Conservation (phyloP, 345 rosid species). For the Punica granatum region DNA sequence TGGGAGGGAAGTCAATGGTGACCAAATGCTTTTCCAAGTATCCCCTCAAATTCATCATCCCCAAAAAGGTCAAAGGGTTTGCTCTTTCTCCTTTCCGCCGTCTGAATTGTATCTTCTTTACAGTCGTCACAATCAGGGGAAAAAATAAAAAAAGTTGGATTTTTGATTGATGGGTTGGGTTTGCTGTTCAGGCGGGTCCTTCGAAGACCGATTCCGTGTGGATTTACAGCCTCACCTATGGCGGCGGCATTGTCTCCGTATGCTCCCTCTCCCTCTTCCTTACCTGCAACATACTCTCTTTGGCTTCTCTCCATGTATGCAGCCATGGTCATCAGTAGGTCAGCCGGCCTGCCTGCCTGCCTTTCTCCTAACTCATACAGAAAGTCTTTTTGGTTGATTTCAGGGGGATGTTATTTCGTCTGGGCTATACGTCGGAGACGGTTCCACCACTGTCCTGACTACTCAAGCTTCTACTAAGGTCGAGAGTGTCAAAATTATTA, state of each 20-base stretch:
- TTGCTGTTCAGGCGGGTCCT: slow-evolving; percentile 57
- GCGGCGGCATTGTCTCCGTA: slow-evolving; percentile 96
- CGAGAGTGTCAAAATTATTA: no score
- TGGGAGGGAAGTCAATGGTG: slow-evolving; percentile 62
- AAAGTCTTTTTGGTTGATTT: slow-evolving; percentile 5
- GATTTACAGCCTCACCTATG: slow-evolving; percentile 83
- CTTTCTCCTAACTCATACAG: neutral
- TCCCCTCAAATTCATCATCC: slow-evolving; percentile 86
- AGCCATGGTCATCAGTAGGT: no score
- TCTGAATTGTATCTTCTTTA: no score
- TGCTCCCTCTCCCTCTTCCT: slow-evolving; percentile 8
- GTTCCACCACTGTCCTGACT: slow-evolving; percentile 66
- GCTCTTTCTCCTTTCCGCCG: neutral
- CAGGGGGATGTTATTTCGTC: slow-evolving; percentile 67
- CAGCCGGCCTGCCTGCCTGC: no score
- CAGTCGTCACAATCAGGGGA: no score
- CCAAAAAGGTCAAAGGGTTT: slow-evolving; percentile 50
- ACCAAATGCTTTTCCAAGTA: slow-evolving; percentile 72
- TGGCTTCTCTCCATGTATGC: no score
- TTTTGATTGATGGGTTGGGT: neutral
- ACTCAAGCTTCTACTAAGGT: slow-evolving; percentile 97
- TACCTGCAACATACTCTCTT: neutral
- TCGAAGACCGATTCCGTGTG: slow-evolving; percentile 67
- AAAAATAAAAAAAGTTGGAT: no score
- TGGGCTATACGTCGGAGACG: slow-evolving; percentile 53